Evolutionary conservation across 306 rosid genomes (phyloP).

Genomic region (Acacia melanoxylon): DNA sequence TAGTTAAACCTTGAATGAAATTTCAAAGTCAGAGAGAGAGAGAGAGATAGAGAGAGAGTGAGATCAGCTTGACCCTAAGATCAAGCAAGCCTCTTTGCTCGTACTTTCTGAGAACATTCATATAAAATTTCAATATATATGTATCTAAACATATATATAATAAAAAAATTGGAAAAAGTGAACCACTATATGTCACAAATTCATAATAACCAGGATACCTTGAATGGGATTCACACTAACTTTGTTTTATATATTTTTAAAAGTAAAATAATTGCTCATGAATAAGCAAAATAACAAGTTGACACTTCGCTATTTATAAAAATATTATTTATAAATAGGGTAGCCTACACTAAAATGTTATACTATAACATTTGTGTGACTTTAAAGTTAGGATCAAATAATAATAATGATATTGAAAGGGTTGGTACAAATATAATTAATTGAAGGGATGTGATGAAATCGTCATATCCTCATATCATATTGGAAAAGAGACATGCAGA

Average conservation of each 20-base stretch:
- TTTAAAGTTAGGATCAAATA: background rate
- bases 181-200: background rate
- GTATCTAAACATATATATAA: background rate
- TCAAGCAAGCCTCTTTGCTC: background rate
- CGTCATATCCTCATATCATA: no score
- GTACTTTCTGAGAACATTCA: background rate
- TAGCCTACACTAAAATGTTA: background rate
- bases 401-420: background rate
- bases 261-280: background rate
- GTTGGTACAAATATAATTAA: background rate
- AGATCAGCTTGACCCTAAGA: constrained; percentile 27
- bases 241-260: background rate
- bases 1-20: background rate
- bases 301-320: no score
- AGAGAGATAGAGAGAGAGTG: no score
- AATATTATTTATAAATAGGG: background rate
- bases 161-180: background rate
- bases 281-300: background rate
- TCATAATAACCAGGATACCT: background rate
- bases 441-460: no score
- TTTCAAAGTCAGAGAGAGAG: background rate
- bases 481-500: no score
- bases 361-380: background rate
- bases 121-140: background rate
- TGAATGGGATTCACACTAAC: background rate